Conservation (phyloP, 371 early-diverging fungal species). For the Mucor racemosus region DNA sequence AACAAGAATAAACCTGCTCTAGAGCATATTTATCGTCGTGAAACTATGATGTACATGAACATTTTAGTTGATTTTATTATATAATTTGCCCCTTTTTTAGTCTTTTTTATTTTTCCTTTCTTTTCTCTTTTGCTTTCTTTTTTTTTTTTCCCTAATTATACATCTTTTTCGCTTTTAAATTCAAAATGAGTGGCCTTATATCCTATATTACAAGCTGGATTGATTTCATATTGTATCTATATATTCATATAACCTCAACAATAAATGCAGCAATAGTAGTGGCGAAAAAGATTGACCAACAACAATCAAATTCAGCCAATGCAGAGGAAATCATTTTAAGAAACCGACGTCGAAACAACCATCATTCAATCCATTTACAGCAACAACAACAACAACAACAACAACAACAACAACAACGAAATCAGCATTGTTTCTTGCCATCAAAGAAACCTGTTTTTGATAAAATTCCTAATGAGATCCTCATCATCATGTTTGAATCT, state of each 20-base stretch:
- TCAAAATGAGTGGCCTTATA: conserved; percentile 10
- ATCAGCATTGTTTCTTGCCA: background rate
- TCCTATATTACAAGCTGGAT: conserved; percentile 21
- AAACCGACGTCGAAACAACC: conserved; percentile 4
- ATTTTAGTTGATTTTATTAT: conserved; percentile 3
- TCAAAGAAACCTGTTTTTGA: background rate
- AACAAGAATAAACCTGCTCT: background rate
- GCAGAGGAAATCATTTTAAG: background rate
- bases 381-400: background rate
- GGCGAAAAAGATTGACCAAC: conserved; percentile 9
- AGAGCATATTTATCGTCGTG: conserved; percentile 2
- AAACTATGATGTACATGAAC: conserved; percentile 13
- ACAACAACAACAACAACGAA: background rate
- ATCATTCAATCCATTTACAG: background rate
- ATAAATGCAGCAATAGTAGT: conserved; percentile 24
- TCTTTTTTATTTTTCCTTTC: conserved; percentile 11
- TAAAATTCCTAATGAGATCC: conserved; percentile 36
- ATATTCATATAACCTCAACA: conserved; percentile 24
- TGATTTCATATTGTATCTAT: conserved; percentile 15
- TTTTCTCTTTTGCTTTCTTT: background rate
- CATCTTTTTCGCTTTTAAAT: background rate
- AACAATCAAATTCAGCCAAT: background rate
- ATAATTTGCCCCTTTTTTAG: conserved; percentile 8
- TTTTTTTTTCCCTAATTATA: conserved; percentile 1
- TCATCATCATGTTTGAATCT: conserved; percentile 34